Percentiles rank a stretch among this genome's conserved stretches.
Conservation (phyloP, 371 early-diverging fungal genomes). For the Chytridium lagenaria region DNA sequence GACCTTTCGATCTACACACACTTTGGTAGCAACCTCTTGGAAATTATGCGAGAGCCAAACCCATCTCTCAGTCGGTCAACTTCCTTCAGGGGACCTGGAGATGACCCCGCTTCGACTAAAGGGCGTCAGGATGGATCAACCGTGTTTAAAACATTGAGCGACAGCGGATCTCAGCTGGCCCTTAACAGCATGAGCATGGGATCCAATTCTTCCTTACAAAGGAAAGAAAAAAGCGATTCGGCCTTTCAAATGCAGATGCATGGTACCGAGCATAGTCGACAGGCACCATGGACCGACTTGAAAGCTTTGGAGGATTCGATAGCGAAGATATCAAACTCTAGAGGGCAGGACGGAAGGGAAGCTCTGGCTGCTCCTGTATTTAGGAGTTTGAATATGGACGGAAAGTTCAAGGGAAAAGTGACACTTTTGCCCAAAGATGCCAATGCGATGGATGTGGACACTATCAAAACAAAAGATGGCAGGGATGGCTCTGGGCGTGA, state of each 20-base stretch:
- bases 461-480: too few species aligned
- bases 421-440: too few species aligned
- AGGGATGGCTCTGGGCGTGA: too few species aligned
- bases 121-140: background rate
- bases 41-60: too few species aligned
- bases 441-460: too few species aligned
- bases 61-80: too few species aligned
- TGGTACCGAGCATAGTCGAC: background rate
- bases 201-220: background rate
- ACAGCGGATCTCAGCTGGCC: background rate
- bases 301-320: background rate
- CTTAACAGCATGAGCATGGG: background rate
- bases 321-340: background rate
- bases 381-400: background rate
- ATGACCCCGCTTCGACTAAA: too few species aligned
- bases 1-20: too few species aligned
- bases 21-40: too few species aligned
- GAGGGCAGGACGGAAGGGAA: background rate
- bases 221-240: constrained; percentile 6
- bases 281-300: background rate
- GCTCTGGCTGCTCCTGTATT: background rate
- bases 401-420: too few species aligned
- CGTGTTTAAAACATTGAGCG: background rate
- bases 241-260: background rate
- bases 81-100: too few species aligned